Evolutionary conservation across 2,329 filamentous ascomycete genomes (phyloP), one percentile per base, ranked within the genome.

Genomic region (Tolypocladium endophyticum): DNA sequence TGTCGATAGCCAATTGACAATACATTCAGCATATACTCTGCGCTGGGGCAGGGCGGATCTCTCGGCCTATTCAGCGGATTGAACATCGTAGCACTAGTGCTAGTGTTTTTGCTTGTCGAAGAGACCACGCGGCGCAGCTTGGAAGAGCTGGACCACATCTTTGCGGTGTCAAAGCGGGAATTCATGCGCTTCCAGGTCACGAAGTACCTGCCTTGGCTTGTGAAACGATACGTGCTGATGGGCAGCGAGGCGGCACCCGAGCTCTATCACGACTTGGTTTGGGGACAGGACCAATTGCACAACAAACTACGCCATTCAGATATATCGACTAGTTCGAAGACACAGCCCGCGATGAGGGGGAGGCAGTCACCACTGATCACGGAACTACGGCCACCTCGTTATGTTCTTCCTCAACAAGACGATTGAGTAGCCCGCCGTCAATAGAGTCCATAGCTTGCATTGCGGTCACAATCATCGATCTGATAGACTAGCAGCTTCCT

Each of bases 31-130:
- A 66, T 72, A 18, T 65, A 69, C 20, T 60, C 59, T 1, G 61
- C 55, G 0, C 60, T 65, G 28, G 66, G 65, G 4, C 70, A 73
- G 18, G 66, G 65, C 3, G 76, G 76, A 0, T 71, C 73, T 0
- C 65, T 81, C 4, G 76, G 76, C 1, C 72, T 81, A 36, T 81
- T 80, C 62, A 71, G 75, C 1, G 76, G 72, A 1, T 67, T 81
- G 23, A 81, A 80, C 62, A 53, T 81, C 1, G 52, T 80, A 3
- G 77, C 78, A 0, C 74, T 78, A n/a, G 61, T 75, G 4, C 69
- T 79, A 35, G 74, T 80, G 4, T 77, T 78, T 64, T 66, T 80
- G 1, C 63, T 78, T 4, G 71, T 77, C 9, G 75, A 77, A 58
- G 75, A 78, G 67, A 77, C 75, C 2, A 75, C 74, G 60, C 66